These are phyloP conservation scores for Phaeolepiota aurea DNA, from an alignment of 768 basidiomycete genomes.

Conservation along the genomic window DNA sequence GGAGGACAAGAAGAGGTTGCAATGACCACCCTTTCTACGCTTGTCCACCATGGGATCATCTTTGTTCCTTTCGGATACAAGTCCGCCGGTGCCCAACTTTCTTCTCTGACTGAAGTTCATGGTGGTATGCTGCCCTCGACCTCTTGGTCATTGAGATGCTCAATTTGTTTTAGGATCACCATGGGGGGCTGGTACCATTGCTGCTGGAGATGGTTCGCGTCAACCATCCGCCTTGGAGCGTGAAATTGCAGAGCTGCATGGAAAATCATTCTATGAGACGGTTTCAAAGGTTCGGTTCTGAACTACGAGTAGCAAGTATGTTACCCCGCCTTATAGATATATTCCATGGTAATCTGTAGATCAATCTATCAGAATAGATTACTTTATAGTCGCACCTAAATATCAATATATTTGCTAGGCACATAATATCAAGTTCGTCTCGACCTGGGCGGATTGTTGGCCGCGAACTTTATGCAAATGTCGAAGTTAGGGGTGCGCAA, in stretches of 20 bases:
- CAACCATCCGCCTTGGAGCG: constrained; percentile 51
- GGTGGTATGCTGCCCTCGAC: constrained; percentile 37
- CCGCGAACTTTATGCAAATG: too few relatives aligned
- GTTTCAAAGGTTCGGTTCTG: constrained; percentile 38
- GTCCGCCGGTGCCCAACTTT: constrained; percentile 17
- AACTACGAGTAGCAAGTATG: too few relatives aligned
- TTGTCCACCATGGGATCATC: constrained; percentile 54
- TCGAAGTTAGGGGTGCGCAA: too few relatives aligned
- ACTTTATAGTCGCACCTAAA: too few relatives aligned
- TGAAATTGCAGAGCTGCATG: constrained; percentile 50
- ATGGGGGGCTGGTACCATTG: constrained; percentile 74
- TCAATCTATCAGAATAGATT: too few relatives aligned
- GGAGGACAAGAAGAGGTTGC: constrained; percentile 64
- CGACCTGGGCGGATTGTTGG: too few relatives aligned
- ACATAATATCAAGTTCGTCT: too few relatives aligned
- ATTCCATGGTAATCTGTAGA: too few relatives aligned
- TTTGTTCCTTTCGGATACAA: constrained; percentile 31
- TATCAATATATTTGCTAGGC: too few relatives aligned
- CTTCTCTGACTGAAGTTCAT: constrained; percentile 42
- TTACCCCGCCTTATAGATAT: too few relatives aligned
- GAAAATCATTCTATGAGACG: constrained; percentile 43
- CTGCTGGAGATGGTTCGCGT: constrained; percentile 47
- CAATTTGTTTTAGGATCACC: constrained; percentile 44
- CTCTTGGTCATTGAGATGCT: not conserved
- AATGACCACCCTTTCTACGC: constrained; percentile 35